phyloP scores from a whole-genome alignment of 2,329 filamentous ascomycete species.

The Chaetomiaceae sp. region DNA sequence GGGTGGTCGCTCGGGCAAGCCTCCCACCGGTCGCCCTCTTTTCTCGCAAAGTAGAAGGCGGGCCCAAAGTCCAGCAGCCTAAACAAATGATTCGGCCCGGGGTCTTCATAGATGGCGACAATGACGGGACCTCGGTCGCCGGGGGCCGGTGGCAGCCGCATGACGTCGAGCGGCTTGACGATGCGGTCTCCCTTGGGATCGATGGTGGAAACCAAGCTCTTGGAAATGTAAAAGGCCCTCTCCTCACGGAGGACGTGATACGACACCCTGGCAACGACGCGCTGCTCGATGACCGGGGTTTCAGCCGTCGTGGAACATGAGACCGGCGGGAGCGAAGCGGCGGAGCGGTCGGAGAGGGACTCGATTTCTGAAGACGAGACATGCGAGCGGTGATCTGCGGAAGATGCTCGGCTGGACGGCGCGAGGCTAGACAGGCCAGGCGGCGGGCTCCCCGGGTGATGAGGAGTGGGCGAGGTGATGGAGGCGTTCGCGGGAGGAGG shows the following conservation, averaged over 20 bases:
- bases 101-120: slow-evolving; percentile 75
- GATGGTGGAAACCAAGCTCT: slow-evolving; percentile 63
- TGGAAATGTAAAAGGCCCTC: slow-evolving; percentile 79
- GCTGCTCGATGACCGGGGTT: slow-evolving; percentile 54
- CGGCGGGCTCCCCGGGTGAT: slow-evolving; percentile 43
- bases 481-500: slow-evolving; percentile 40
- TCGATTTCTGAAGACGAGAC: slow-evolving; percentile 37
- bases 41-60: slow-evolving; percentile 58
- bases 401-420: slow-evolving; percentile 37
- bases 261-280: slow-evolving; percentile 77
- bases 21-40: slow-evolving; percentile 48
- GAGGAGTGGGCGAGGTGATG: slow-evolving; percentile 28
- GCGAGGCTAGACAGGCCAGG: slow-evolving; percentile 40
- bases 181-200: slow-evolving; percentile 74
- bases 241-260: slow-evolving; percentile 79
- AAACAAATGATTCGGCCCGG: slow-evolving; percentile 67
- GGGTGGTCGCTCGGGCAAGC: slow-evolving; percentile 42
- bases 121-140: slow-evolving; percentile 68
- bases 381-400: slow-evolving; percentile 36
- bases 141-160: slow-evolving; percentile 63
- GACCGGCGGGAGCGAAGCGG: slow-evolving; percentile 30
- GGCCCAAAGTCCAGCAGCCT: slow-evolving; percentile 74
- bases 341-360: slow-evolving; percentile 36
- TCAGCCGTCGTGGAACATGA: slow-evolving; percentile 39
- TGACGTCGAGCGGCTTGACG: slow-evolving; percentile 72